phyloP scores from a whole-genome alignment of 495 filamentous ascomycete species.

The Penicillium paxilli region DNA sequence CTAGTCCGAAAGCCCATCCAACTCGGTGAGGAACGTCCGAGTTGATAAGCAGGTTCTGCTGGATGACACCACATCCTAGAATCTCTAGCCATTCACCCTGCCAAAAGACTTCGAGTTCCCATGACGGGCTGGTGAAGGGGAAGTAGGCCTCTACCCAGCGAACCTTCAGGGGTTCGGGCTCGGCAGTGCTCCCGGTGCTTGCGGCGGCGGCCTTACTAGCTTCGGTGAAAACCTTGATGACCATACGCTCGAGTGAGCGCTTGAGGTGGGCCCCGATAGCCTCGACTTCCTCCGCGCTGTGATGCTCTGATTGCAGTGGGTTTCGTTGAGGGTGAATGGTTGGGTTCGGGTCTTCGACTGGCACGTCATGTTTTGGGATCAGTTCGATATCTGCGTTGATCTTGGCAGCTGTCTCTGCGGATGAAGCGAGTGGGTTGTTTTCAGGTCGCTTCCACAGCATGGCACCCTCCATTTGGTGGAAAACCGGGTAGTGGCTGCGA shows the following conservation, averaged over 20 bases:
- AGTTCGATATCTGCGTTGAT: slow-evolving; percentile 64
- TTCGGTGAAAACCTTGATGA: slow-evolving; percentile 82
- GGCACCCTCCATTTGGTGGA: slow-evolving; percentile 98
- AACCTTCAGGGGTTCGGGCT: slow-evolving; percentile 70
- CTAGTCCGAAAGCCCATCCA: slow-evolving; percentile 95
- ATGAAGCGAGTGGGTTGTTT: slow-evolving; percentile 54
- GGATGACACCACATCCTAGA: slow-evolving; percentile 86
- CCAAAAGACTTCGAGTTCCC: slow-evolving; percentile 96
- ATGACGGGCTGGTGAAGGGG: slow-evolving; percentile 91
- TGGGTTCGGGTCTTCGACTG: slow-evolving; percentile 83
- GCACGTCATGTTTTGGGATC: slow-evolving; percentile 69
- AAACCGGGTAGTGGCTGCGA: slow-evolving; percentile 90
- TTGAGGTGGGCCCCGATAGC: slow-evolving; percentile 86
- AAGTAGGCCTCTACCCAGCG: slow-evolving; percentile 97
- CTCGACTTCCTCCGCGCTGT: slow-evolving; percentile 74
- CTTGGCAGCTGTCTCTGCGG: slow-evolving; percentile 34
- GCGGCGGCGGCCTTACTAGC: slow-evolving; percentile 66
- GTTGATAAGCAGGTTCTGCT: slow-evolving; percentile 74
- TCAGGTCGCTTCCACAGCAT: slow-evolving; percentile 79
- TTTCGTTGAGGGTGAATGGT: slow-evolving; percentile 77
- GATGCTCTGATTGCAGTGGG: slow-evolving; percentile 72
- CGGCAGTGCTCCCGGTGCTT: slow-evolving; percentile 44
- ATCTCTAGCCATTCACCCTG: slow-evolving; percentile 93
- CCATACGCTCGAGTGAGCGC: slow-evolving; percentile 81
- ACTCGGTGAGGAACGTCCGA: slow-evolving; percentile 73